phyloP scores from a whole-genome alignment of 1,139 yeast genomes.

The Saccharomycopsis crataegensis region DNA sequence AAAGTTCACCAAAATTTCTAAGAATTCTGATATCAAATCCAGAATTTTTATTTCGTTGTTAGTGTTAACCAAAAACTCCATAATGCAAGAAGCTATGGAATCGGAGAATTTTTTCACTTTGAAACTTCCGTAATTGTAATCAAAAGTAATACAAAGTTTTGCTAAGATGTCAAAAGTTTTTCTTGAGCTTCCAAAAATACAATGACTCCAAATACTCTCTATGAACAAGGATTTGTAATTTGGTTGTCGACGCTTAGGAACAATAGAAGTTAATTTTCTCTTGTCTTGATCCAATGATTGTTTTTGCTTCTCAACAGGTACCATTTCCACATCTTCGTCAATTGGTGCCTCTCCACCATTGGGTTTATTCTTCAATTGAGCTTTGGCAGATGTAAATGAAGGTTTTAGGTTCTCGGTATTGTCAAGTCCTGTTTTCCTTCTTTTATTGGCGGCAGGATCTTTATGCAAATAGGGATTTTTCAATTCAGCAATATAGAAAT shows the following conservation, averaged over 20 bases:
- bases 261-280: background rate
- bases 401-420: background rate
- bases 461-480: constrained; percentile 12
- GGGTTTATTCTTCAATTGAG: background rate
- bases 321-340: background rate
- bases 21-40: constrained; percentile 10
- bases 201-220: constrained; percentile 13
- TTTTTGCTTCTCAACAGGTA: too few relatives aligned
- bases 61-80: constrained; percentile 8
- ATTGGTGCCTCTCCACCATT: background rate
- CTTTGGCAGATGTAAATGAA: background rate
- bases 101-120: constrained; percentile 11
- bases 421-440: background rate
- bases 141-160: constrained; percentile 13
- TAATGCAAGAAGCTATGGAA: constrained; percentile 2
- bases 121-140: constrained; percentile 19
- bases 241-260: background rate
- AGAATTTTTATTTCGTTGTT: constrained; percentile 8
- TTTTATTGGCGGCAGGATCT: background rate
- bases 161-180: constrained; percentile 15
- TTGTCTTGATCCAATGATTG: background rate
- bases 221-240: constrained; percentile 17
- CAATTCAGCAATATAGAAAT: constrained; percentile 17
- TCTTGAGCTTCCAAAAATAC: constrained; percentile 11
- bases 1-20: constrained; percentile 11